Percentiles rank a stretch among this genome's conserved stretches.
Conservation (phyloP, 306 rosid species). For the Acacia acuminata region DNA sequence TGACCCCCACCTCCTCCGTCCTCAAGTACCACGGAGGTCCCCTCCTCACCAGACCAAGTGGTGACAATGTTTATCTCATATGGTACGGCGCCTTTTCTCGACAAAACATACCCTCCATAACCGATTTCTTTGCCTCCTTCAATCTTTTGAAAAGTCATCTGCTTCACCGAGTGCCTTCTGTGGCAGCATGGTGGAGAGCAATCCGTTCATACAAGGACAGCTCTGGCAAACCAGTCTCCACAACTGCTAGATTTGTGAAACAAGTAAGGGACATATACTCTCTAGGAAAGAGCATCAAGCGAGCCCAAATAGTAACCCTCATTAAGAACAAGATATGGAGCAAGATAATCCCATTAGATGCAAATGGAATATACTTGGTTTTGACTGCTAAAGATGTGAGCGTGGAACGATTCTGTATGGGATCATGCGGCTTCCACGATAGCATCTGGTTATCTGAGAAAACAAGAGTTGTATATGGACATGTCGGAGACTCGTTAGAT, state of each 20-base stretch:
- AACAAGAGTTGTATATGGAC: constrained; percentile 26
- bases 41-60: constrained; percentile 26
- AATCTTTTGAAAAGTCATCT: neutral
- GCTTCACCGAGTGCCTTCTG: constrained; percentile 16
- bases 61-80: constrained; percentile 30
- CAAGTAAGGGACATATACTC: constrained; percentile 26
- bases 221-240: constrained; percentile 27
- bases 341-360: constrained; percentile 30
- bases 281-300: constrained; percentile 35
- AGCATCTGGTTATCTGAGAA: neutral
- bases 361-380: constrained; percentile 37
- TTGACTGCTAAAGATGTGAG: constrained; percentile 34
- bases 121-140: no score
- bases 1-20: neutral
- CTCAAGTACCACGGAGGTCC: constrained; percentile 44
- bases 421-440: constrained; percentile 42
- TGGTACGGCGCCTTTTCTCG: no score
- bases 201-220: constrained; percentile 36
- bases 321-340: constrained; percentile 26
- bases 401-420: constrained; percentile 40
- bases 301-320: constrained; percentile 25
- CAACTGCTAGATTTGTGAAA: constrained; percentile 22
- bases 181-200: constrained; percentile 35
- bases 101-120: no score
- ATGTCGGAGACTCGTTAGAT: constrained; percentile 35